Base-by-base conservation (phyloP, 2,329 filamentous ascomycete species). In the Diplodia mutila region DNA sequence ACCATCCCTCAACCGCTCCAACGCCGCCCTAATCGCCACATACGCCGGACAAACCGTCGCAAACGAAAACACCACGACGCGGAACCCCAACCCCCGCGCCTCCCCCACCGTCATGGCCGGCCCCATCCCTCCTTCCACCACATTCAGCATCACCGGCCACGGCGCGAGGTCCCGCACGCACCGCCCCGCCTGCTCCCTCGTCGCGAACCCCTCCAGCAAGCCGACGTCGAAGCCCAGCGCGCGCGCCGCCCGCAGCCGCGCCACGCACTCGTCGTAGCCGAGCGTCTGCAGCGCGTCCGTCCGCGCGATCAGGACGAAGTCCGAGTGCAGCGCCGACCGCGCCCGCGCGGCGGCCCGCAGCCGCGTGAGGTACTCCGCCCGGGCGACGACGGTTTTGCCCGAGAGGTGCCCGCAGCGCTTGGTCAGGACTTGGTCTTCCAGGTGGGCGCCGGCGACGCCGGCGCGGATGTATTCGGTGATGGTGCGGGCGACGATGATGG, bases 321-420 rank as follows among this genome's bases (percentile, higher is more conserved):
- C 87, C 18, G 81, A 81, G 12, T 80, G 79, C 34, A 84, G 74
- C 21, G 80, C 77, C 25, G 81, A 75, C 2, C 87, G 79, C 1
- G 86, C 85, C 8, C 81, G 77, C 14, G 77, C 79, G 0, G 87
- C 87, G 0, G 88, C 87, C 0, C 84, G 79, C 72, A 90, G 86
- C 0, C 88, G 81, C n/a, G 80, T 76, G n/a, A 82, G 74, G 70
- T 83, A 90, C 23, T 83, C 82, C 0, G 84, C 81, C 0, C 74
- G 69, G 1, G 78, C 73, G 9, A 90, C 88, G 14, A 90, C 78
- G 67, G 86, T 80, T 76, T 91, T 91, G 65, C 87, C 86, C 0
- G 77, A 76, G 0, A 91, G 80, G 73, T 91, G 89, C 0, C 89
- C 89, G 74, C 88, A 91, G 11, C 88, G 85, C 78, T 91, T 91